Evolutionary conservation across 176 grass and related monocot genomes (phyloP).

Genomic region (Cenchrus purpureus): DNA sequence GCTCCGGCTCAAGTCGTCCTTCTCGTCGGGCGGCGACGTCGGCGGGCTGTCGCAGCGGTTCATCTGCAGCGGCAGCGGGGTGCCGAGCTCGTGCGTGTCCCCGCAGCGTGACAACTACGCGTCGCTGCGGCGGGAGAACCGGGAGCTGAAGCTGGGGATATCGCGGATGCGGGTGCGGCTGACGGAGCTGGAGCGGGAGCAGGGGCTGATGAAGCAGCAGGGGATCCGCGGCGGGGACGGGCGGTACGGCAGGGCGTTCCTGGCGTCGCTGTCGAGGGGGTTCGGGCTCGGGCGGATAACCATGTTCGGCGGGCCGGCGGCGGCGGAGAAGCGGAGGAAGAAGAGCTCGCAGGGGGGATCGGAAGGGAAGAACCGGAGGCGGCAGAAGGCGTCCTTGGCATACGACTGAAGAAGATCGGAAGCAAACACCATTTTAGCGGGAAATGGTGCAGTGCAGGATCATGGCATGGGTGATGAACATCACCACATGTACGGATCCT

Average conservation of each 20-base stretch:
- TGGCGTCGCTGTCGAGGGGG: slow-evolving; percentile 73
- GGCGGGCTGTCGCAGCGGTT: slow-evolving; percentile 56
- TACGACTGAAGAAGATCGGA: too few species aligned
- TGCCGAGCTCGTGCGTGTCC: slow-evolving; percentile 62
- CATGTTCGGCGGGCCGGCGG: slow-evolving; percentile 43
- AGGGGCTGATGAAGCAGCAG: slow-evolving; percentile 75
- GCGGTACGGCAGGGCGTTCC: slow-evolving; percentile 53
- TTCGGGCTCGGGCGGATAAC: slow-evolving; percentile 68
- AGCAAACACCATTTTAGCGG: too few species aligned
- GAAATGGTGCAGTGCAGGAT: too few species aligned
- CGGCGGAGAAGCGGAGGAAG: background rate
- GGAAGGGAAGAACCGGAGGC: too few species aligned
- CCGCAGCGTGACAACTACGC: slow-evolving; percentile 81
- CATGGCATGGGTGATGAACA: too few species aligned
- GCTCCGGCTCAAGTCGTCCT: slow-evolving; percentile 58
- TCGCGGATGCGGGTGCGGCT: slow-evolving; percentile 80
- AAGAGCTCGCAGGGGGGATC: slow-evolving; percentile 35
- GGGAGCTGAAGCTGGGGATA: slow-evolving; percentile 84
- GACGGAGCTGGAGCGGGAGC: slow-evolving; percentile 80
- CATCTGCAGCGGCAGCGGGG: slow-evolving; percentile 49
- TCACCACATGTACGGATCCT: too few species aligned
- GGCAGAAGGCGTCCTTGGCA: too few species aligned
- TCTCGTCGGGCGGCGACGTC: background rate
- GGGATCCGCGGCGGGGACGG: slow-evolving; percentile 39
- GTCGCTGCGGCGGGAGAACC: slow-evolving; percentile 82